Evolutionary conservation across 192 early-diverging fungal species (phyloP).

Genomic region (Phycomyces blakesleeanus): DNA sequence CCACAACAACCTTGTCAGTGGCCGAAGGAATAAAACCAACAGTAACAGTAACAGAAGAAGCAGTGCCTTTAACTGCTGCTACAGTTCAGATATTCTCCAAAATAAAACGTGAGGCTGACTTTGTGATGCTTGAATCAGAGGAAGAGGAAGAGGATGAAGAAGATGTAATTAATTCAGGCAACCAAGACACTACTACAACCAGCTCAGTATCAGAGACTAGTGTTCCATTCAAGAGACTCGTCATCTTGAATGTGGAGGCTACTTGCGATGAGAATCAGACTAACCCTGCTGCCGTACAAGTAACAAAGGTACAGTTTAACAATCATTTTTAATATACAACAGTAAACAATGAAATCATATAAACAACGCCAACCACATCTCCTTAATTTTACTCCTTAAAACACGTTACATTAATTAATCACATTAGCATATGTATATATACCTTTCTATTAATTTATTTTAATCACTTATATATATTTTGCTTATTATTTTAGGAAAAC

Average conservation of each 20-base stretch:
- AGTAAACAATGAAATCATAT: too few species aligned
- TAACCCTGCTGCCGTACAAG: slow-evolving; percentile 50
- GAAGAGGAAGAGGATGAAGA: slow-evolving; percentile 1
- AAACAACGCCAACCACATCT: too few species aligned
- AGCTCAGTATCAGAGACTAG: slow-evolving; percentile 10
- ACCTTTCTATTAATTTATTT: too few species aligned
- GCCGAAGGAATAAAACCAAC: too few species aligned
- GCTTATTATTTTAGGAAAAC: slow-evolving; percentile 41
- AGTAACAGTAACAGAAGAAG: too few species aligned
- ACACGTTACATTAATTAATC: background rate
- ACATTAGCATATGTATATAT: too few species aligned
- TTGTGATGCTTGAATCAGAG: background rate
- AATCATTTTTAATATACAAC: too few species aligned
- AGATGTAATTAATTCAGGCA: background rate
- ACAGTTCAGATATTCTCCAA: too few species aligned
- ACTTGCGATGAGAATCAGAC: slow-evolving; percentile 71
- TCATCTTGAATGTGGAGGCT: slow-evolving; percentile 64
- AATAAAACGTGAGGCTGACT: too few species aligned
- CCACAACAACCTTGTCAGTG: too few species aligned
- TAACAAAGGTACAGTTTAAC: slow-evolving; percentile 50
- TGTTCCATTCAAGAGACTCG: slow-evolving; percentile 48
- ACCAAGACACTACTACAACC: background rate
- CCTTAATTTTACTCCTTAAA: background rate
- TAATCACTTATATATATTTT: background rate
- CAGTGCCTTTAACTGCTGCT: too few species aligned